Base-by-base conservation (phyloP, 2,329 filamentous ascomycete species). In the Pseudopyrenochaeta lycopersici region DNA sequence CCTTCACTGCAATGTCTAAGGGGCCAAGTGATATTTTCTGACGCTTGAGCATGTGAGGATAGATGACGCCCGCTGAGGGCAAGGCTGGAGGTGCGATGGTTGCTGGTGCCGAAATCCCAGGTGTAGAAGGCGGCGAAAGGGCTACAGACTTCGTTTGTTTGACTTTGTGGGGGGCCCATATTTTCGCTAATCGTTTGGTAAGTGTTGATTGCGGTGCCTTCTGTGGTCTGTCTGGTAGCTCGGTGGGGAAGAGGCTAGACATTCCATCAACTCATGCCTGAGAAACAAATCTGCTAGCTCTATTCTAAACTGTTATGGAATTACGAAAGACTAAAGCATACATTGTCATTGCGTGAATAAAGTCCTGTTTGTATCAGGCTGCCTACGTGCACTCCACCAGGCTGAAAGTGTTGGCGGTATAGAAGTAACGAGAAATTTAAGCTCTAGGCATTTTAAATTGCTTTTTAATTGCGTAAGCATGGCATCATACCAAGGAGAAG, bases 141-240 rank as follows among this genome's bases (percentile, higher is more conserved):
- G 7, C n/a, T 14, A 6, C 33, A 11, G 40, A 49, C 14, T 21
- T 47, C 23, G 46, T 46, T 27, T 14, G 6, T 27, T 17, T 46
- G 5, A 29, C 33, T 31, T n/a, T 40, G 6, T 32, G 32, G 15
- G 32, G 15, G n/a, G 15, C 38, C 15, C 43, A 32, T 10, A 36
- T 54, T 14, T 32, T 18, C 2, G 18, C 27, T 20, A 53, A 5
- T 4, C 49, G 43, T 35, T 54, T 52, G 7, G 36, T 29, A 32
- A 56, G 41, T 12, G 23, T 30, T 23, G 48, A 23, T 35, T 52
- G 49, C 10, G 40, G 41, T 23, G 30, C 36, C 30, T 48, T 50
- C 10, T 38, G 45, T 14, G 56, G 50, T 27, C 38, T 46, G 14
- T 45, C 45, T 20, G 47, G 58, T 20, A 57, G 49, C 30, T 59